phyloP scores from a whole-genome alignment of 345 rosid species.

The Brassica rapa region DNA sequence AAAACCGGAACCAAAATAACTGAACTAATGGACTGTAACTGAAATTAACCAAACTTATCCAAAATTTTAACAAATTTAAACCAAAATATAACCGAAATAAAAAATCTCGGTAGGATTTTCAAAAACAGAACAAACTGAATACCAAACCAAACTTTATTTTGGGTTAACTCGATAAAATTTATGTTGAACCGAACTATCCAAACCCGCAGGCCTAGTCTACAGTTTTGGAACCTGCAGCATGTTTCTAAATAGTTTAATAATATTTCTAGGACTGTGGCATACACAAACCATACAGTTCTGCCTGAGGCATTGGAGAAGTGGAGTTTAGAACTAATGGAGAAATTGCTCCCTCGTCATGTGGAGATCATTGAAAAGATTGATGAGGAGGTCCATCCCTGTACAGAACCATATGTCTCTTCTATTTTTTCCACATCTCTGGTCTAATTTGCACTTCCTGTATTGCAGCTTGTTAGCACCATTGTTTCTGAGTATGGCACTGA shows the following conservation, averaged over 20 bases:
- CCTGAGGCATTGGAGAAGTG: constrained; percentile 92
- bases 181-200: too few species aligned
- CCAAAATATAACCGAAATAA: too few species aligned
- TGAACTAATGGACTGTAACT: too few species aligned
- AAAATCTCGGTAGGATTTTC: too few species aligned
- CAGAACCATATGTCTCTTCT: constrained; percentile 12
- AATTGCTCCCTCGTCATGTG: constrained; percentile 71
- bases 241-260: constrained; percentile 2
- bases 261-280: constrained; percentile 66
- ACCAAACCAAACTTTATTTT: too few species aligned
- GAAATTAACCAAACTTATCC: too few species aligned
- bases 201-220: not conserved
- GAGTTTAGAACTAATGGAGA: constrained; percentile 81
- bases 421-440: not conserved
- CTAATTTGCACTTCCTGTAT: constrained; percentile 21
- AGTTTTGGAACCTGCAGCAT: not conserved
- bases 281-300: constrained; percentile 83
- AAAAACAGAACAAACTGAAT: too few species aligned
- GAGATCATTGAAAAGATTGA: constrained; percentile 83
- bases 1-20: too few species aligned
- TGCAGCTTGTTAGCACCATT: constrained; percentile 60
- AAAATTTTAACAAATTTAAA: too few species aligned
- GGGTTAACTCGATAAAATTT: too few species aligned
- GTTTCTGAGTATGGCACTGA: constrained; percentile 62
- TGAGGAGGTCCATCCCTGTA: constrained; percentile 59